These are phyloP conservation scores for Pyrenophora teres DNA, from an alignment of 2,329 filamentous ascomycete species.

Conservation along the genomic window DNA sequence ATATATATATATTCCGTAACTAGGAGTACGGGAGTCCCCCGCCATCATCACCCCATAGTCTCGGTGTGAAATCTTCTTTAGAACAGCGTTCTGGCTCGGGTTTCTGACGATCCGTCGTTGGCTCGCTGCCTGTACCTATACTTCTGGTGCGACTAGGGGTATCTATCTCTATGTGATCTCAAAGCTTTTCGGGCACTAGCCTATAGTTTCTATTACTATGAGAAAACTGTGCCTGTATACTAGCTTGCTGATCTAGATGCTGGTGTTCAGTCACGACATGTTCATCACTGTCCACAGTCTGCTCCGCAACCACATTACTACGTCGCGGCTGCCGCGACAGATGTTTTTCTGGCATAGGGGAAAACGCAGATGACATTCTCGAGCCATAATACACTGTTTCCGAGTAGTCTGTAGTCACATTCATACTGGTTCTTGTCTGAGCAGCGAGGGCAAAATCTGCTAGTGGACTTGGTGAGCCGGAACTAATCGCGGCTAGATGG, in stretches of 20 bases:
- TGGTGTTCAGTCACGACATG: neutral
- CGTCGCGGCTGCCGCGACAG: neutral
- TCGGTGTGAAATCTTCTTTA: neutral
- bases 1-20: neutral
- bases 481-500: conserved; percentile 22
- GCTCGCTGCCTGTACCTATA: neutral
- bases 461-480: conserved; percentile 20
- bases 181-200: neutral
- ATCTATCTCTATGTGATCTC: neutral
- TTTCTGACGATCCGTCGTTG: neutral
- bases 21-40: neutral
- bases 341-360: neutral
- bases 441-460: neutral
- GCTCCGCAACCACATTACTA: neutral
- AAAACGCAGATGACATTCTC: neutral
- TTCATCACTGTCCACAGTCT: neutral
- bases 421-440: neutral
- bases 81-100: neutral
- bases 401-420: conserved; percentile 11
- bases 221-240: neutral
- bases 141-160: neutral
- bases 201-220: neutral
- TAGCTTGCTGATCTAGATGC: neutral
- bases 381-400: conserved; percentile 15
- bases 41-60: conserved; percentile 23